phyloP scores from a whole-genome alignment of 169 alveolate genomes.

The Condylostoma magnum region DNA sequence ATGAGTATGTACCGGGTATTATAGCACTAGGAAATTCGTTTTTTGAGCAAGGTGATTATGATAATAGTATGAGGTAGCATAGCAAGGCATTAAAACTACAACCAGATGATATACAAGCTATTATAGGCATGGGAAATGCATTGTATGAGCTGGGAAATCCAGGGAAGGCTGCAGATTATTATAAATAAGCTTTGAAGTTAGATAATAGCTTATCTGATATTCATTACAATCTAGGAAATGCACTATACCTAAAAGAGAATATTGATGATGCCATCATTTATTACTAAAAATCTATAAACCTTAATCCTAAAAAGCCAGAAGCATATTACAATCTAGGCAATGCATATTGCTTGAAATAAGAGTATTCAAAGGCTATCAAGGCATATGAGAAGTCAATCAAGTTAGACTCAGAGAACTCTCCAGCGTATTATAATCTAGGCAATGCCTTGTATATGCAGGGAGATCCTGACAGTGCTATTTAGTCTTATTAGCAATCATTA shows the following conservation, averaged over 20 bases:
- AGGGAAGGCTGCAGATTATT: slow-evolving; percentile 51
- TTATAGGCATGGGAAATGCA: slow-evolving; percentile 74
- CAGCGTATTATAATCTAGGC: slow-evolving; percentile 73
- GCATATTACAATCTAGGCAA: slow-evolving; percentile 70
- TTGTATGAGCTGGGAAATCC: slow-evolving; percentile 56
- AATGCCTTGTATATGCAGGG: slow-evolving; percentile 65
- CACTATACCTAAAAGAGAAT: slow-evolving; percentile 57
- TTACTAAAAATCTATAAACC: slow-evolving; percentile 52
- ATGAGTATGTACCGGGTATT: slow-evolving; percentile 42
- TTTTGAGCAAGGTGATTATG: slow-evolving; percentile 58
- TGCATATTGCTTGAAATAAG: slow-evolving; percentile 62
- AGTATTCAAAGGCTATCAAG: slow-evolving; percentile 66
- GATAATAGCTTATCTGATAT: slow-evolving; percentile 62
- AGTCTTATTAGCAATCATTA: slow-evolving; percentile 63
- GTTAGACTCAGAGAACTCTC: slow-evolving; percentile 53
- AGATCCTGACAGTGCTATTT: slow-evolving; percentile 52
- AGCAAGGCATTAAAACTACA: slow-evolving; percentile 47
- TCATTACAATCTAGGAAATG: slow-evolving; percentile 79
- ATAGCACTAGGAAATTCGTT: slow-evolving; percentile 63
- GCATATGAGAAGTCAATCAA: slow-evolving; percentile 57
- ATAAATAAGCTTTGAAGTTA: slow-evolving; percentile 54
- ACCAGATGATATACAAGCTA: slow-evolving; percentile 59
- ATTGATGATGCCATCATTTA: slow-evolving; percentile 59
- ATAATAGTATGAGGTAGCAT: slow-evolving; percentile 53
- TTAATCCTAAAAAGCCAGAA: slow-evolving; percentile 69